Conservation (phyloP, 1,284 basidiomycete species). For the Naganishia albida region DNA sequence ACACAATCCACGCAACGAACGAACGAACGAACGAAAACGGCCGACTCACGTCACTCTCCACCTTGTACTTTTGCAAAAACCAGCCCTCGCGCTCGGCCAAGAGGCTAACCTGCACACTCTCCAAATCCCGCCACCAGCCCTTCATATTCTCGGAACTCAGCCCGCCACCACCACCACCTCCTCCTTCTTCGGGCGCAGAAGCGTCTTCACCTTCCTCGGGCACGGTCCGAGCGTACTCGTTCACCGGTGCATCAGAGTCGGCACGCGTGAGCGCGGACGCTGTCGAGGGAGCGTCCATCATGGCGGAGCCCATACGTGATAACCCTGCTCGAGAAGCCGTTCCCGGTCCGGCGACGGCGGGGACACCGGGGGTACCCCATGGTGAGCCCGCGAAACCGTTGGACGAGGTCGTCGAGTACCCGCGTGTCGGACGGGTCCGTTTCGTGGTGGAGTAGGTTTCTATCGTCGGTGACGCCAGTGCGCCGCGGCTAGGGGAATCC, state of each 20-base stretch:
- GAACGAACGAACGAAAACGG: background rate
- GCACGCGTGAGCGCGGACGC: background rate
- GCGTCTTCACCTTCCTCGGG: conserved; percentile 30
- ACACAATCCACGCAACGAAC: background rate
- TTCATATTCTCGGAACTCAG: conserved; percentile 21
- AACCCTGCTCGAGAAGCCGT: conserved; percentile 23
- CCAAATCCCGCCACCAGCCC: conserved; percentile 81
- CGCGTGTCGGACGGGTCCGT: conserved; percentile 26
- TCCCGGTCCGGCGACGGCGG: too few species aligned
- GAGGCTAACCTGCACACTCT: conserved; percentile 65
- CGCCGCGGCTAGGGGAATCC: background rate
- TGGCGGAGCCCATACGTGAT: conserved; percentile 31
- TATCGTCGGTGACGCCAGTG: conserved; percentile 15
- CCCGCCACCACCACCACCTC: conserved; percentile 33
- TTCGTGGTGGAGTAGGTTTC: conserved; percentile 28
- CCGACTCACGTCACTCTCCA: conserved; percentile 72
- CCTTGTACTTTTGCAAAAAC: conserved; percentile 80
- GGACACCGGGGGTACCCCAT: conserved; percentile 42
- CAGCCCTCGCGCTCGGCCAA: conserved; percentile 77
- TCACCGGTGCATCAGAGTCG: conserved; percentile 22
- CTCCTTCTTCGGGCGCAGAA: conserved; percentile 38
- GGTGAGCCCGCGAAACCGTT: conserved; percentile 37
- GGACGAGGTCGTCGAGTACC: conserved; percentile 25
- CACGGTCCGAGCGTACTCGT: conserved; percentile 7
- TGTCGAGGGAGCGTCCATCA: conserved; percentile 5